Base-by-base conservation (phyloP, 2,329 filamentous ascomycete genomes). In the Hypoxylon sp. region DNA sequence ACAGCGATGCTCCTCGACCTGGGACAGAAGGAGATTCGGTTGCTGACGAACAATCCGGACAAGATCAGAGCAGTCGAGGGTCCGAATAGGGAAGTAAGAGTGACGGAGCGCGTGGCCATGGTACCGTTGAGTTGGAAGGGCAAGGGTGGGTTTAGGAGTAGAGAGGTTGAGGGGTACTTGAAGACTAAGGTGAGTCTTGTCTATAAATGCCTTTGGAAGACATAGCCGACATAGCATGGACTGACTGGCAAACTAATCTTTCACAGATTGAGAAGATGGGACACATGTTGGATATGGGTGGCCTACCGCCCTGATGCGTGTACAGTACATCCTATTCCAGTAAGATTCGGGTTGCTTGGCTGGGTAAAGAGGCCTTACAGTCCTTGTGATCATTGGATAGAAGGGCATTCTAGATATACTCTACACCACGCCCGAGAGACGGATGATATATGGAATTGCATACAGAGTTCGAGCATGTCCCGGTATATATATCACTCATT, bases 41-140 rank as follows among this genome's bases (percentile, higher is more conserved):
- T 99, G 53, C 81, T 99, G 73, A 99, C 96, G 8, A 99, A 99
- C 78, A 99, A 99, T 74, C 96, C 96, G 0, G 96, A 99, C 73
- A 99, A 99, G 82, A 92, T 99, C 43, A 85, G 93, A 14, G 96
- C 96, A 0, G 92, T 99, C 0, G 96, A 99, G 78, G 96, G 96
- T 0, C 94, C 94, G 0, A 92, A 92, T 70, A 84, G 94, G 9
- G 95, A 99, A 80, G 85, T 99, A 11, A 85, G 91, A 7, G 96
- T 99, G 1, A 92, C 87, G 70, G 95, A 98, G 80, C 83, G 96
- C 47, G 94, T 99, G 11, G 90, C 94, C 1, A 99, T 99, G 96
- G 90, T 99, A 62, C 96, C 96, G 2, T 78, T 98, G 65, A 94
- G 93, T 8, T 99, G 96, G 96, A 92, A 92, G 76, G 93, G 92